Conservation (phyloP, 2,329 filamentous ascomycete species). For the Tolypocladium ovalisporum region DNA sequence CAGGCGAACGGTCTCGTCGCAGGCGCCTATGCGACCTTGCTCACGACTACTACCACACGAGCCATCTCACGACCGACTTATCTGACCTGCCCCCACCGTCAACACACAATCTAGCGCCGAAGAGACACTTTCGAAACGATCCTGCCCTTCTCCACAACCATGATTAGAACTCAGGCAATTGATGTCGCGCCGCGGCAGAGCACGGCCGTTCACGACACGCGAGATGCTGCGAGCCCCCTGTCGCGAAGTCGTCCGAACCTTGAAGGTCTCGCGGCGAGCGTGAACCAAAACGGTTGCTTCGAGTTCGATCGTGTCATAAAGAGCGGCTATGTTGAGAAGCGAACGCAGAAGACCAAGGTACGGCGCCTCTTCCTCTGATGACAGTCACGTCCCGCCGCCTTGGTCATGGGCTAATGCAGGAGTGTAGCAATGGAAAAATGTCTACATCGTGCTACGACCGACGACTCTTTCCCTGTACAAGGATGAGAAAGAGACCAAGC, state of each 20-base stretch:
- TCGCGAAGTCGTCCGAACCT: slow-evolving; percentile 24
- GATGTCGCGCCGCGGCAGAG: slow-evolving; percentile 2
- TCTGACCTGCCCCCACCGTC: neutral
- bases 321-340: slow-evolving; percentile 73
- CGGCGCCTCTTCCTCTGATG: slow-evolving; percentile 8
- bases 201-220: slow-evolving; percentile 1
- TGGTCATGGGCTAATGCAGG: slow-evolving; percentile 8
- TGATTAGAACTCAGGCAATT: slow-evolving; percentile 11
- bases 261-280: slow-evolving; percentile 61
- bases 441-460: slow-evolving; percentile 81
- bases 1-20: neutral
- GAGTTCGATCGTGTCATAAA: slow-evolving; percentile 93
- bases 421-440: slow-evolving; percentile 74
- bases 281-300: slow-evolving; percentile 92
- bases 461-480: slow-evolving; percentile 90
- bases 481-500: slow-evolving; percentile 77
- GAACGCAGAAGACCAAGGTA: slow-evolving; percentile 90
- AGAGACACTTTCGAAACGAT: neutral
- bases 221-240: slow-evolving; percentile 9
- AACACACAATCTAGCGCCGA: no score
- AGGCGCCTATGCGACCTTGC: neutral
- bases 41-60: neutral
- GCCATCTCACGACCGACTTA: neutral
- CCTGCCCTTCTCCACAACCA: neutral
- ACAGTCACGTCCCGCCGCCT: neutral